Evolutionary conservation across 2,329 filamentous ascomycete species (phyloP), one percentile per base, ranked within the genome.

Genomic region (Cordyceps pruinosa): DNA sequence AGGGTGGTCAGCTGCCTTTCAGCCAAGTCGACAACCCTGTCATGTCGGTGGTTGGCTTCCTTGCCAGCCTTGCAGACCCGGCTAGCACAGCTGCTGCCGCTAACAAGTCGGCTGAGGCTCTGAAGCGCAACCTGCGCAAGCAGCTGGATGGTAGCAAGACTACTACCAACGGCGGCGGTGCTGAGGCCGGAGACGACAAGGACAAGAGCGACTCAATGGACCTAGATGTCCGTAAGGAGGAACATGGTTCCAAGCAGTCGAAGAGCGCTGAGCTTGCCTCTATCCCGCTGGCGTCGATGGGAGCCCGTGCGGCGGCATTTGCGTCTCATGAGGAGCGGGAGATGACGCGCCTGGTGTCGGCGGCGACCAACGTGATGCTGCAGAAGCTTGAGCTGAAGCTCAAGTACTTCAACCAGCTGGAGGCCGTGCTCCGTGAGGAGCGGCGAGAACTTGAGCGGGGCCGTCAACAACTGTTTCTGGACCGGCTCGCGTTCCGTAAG

Each of bases 311-410:
- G 2, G 88, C 89, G 8, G 94, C 88, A 4, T 84, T 99, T 34
- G 92, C 93, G 28, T 97, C 93, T 3, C 91, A 97, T 65, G 93
- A 97, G 72, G 94, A 99, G 72, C 89, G 95, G 58, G 91, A 97
- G 73, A 94, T 97, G 84, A 96, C 92, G 21, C 88, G 91, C 17
- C 84, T 97, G 47, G 90, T 99, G 10, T 93, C 91, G 2, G 88
- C 91, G 6, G 90, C 91, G 0, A 90, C 96, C 53, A 99, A 99
- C 69, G 81, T 96, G 13, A 93, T 90, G n/a, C 78, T 97, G 34
- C 88, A 96, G 69, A 99, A 99, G 74, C 85, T 97, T 61, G 91
- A 97, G 73, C 78, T 97, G 65, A 99, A 99, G 75, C 81, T 99
- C 59, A 87, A 90, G 67, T 96, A 97, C 70, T 99, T 99, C 73